Conservation (phyloP, 2,329 filamentous ascomycete species). For the Fusarium transvaalense region DNA sequence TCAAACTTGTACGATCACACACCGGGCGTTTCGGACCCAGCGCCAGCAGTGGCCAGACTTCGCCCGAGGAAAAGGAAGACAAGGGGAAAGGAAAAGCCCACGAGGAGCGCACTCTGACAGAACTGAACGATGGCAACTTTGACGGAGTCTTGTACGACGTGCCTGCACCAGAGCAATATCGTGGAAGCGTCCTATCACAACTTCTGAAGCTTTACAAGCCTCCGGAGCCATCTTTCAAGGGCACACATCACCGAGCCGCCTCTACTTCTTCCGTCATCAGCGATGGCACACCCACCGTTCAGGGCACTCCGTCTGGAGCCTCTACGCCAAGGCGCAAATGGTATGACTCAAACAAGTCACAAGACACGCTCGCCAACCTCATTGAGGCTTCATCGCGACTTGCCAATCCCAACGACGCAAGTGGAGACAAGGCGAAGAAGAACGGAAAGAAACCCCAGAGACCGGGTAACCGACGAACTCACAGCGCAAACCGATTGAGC, state of each 20-base stretch:
- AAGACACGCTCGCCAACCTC: slow-evolving; percentile 61
- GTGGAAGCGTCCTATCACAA: slow-evolving; percentile 60
- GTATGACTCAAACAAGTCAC: slow-evolving; percentile 62
- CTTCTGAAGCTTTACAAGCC: slow-evolving; percentile 62
- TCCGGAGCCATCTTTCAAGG: slow-evolving; percentile 45
- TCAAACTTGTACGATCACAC: slow-evolving; percentile 60
- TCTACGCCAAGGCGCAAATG: slow-evolving; percentile 61
- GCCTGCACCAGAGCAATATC: slow-evolving; percentile 57
- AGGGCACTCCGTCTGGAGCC: slow-evolving; percentile 54
- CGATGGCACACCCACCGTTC: slow-evolving; percentile 53
- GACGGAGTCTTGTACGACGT: slow-evolving; percentile 56
- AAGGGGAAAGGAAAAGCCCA: slow-evolving; percentile 22
- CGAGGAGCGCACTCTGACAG: slow-evolving; percentile 45
- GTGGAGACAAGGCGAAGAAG: slow-evolving; percentile 24
- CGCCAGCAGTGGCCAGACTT: slow-evolving; percentile 17
- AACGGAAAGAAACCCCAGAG: slow-evolving; percentile 49
- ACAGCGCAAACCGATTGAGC: slow-evolving; percentile 55
- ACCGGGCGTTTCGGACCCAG: slow-evolving; percentile 47
- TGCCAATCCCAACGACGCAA: slow-evolving; percentile 51
- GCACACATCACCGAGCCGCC: slow-evolving; percentile 42
- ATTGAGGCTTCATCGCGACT: slow-evolving; percentile 61
- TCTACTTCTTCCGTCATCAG: slow-evolving; percentile 48
- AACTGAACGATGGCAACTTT: slow-evolving; percentile 56
- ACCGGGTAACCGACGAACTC: slow-evolving; percentile 54
- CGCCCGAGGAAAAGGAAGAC: slow-evolving; percentile 9